phyloP scores from a whole-genome alignment of 371 early-diverging fungal species.

The Lichtheimia corymbifera region DNA sequence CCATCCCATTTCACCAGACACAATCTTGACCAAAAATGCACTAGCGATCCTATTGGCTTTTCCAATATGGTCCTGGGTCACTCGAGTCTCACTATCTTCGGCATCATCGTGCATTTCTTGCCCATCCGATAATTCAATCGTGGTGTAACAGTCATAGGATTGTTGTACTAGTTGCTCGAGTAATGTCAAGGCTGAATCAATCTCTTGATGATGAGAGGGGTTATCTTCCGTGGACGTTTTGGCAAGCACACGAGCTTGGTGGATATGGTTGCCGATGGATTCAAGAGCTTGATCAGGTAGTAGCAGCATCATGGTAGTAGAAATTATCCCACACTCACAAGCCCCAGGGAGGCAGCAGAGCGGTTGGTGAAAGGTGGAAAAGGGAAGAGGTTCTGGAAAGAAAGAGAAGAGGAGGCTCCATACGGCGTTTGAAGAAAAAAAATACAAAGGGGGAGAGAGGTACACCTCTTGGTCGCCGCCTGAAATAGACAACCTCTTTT shows the following conservation, averaged over 20 bases:
- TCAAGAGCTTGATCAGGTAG: constrained; percentile 4
- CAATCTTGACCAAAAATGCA: constrained; percentile 26
- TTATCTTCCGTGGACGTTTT: neutral
- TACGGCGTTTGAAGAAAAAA: too few species aligned
- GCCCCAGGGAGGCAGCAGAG: too few species aligned
- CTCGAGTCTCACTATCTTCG: constrained; percentile 18
- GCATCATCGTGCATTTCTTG: constrained; percentile 7
- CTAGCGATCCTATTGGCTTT: constrained; percentile 26
- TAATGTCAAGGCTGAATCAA: constrained; percentile 18
- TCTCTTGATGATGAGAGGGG: neutral
- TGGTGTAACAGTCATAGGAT: constrained; percentile 37
- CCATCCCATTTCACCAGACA: constrained; percentile 24
- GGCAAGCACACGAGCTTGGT: constrained; percentile 4
- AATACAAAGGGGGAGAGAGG: too few species aligned
- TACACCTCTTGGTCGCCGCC: too few species aligned
- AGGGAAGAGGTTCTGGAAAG: too few species aligned
- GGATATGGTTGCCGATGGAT: neutral
- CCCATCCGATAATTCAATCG: constrained; percentile 22
- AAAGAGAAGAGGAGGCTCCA: too few species aligned
- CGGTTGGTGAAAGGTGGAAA: too few species aligned
- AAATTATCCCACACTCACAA: too few species aligned
- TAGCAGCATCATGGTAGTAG: neutral
- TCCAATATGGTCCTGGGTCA: constrained; percentile 25
- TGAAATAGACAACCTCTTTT: too few species aligned
- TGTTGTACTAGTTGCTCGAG: constrained; percentile 32